Evolutionary conservation across 164 flowering plant genomes (phyloP).

Genomic region (Cinnamomum chago): DNA sequence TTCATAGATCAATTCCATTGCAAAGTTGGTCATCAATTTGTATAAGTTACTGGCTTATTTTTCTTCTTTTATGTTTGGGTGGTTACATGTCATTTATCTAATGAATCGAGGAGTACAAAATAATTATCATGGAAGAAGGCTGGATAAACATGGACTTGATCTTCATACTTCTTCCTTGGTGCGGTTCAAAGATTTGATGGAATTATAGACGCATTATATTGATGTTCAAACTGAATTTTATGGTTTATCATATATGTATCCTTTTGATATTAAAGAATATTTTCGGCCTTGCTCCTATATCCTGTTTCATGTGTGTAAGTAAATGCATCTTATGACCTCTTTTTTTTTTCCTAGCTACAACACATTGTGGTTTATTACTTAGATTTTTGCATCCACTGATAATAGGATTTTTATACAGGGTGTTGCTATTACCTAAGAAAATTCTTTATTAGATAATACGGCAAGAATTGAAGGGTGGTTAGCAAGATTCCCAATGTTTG

Average conservation of each 20-base stretch:
- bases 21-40: neutral
- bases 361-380: too few species aligned
- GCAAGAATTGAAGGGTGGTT: slow-evolving; percentile 94
- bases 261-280: neutral
- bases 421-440: slow-evolving; percentile 96
- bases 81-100: neutral
- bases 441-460: slow-evolving; percentile 86
- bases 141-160: neutral
- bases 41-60: neutral
- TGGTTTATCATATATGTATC: neutral
- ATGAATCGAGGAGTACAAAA: neutral
- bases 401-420: slow-evolving; percentile 46
- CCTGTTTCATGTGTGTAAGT: neutral
- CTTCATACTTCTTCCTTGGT: neutral
- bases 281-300: neutral
- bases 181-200: neutral
- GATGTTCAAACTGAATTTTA: neutral
- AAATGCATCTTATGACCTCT: too few species aligned
- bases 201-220: neutral
- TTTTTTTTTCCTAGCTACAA: too few species aligned
- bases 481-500: slow-evolving; percentile 98
- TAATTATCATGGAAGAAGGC: neutral
- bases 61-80: neutral
- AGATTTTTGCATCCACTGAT: too few species aligned
- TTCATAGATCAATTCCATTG: neutral